These are phyloP conservation scores for Cyclotella choctawhatcheeana DNA, from an alignment of 108 stramenopile genomes.

Conservation along the genomic window DNA sequence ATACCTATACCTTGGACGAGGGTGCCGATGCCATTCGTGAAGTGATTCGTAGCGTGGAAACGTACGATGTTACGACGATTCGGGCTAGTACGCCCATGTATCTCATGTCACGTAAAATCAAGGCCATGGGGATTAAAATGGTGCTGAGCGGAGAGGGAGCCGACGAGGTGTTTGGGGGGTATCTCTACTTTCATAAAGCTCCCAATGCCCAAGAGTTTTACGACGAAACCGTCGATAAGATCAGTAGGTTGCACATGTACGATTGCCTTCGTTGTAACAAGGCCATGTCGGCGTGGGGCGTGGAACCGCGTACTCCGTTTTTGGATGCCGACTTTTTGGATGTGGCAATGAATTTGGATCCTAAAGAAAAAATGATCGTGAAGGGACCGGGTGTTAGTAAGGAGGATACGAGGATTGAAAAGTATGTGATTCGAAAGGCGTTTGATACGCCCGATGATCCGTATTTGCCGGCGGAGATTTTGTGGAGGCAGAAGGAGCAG, in stretches of 20 bases:
- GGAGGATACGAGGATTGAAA: conserved; percentile 91
- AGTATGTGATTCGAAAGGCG: conserved; percentile 96
- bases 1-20: conserved; percentile 97
- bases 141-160: conserved; percentile 98
- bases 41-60: conserved; percentile 95
- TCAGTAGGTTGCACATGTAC: conserved; percentile 94
- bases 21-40: conserved; percentile 97
- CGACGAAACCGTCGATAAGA: conserved; percentile 96
- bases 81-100: conserved; percentile 98
- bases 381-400: conserved; percentile 74
- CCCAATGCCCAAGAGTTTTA: conserved; percentile 96
- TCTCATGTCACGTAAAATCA: conserved; percentile 98
- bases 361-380: conserved; percentile 94
- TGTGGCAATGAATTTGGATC: conserved; percentile 95
- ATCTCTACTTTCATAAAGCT: conserved; percentile 99
- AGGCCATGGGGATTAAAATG: conserved; percentile 99
- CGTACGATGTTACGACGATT: conserved; percentile 97
- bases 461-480: conserved; percentile 95
- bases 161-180: conserved; percentile 98
- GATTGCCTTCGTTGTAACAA: conserved; percentile 99
- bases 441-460: conserved; percentile 99
- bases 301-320: conserved; percentile 97
- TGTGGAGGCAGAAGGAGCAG: conserved; percentile 99
- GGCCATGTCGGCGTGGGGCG: conserved; percentile 98
- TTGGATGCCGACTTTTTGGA: conserved; percentile 97